phyloP scores from a whole-genome alignment of 2,329 filamentous ascomycete genomes.

The Pseudofabraea citricarpa region DNA sequence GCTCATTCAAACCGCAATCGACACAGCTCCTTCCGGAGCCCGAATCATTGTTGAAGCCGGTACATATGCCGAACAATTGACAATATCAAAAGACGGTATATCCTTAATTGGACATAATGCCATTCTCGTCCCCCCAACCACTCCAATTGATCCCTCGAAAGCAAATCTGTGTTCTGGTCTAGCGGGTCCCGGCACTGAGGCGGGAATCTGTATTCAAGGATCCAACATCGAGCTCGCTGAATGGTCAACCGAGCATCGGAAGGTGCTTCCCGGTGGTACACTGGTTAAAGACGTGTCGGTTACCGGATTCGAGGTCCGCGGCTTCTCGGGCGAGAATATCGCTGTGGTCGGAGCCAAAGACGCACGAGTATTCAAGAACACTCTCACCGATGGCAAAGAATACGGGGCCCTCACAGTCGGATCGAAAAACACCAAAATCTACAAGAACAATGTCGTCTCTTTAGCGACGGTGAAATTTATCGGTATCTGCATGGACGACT shows the following conservation, averaged over 20 bases:
- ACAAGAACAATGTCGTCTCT: slow-evolving; percentile 24
- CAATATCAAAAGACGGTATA: slow-evolving; percentile 30
- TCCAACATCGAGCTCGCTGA: slow-evolving; percentile 18
- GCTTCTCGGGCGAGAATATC: slow-evolving; percentile 31
- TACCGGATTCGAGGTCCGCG: slow-evolving; percentile 28
- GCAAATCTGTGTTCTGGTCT: slow-evolving; percentile 29
- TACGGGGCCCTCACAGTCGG: slow-evolving; percentile 34
- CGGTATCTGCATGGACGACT: slow-evolving; percentile 32
- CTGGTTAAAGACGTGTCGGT: slow-evolving; percentile 28
- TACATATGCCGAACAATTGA: slow-evolving; percentile 30
- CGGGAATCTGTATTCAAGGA: slow-evolving; percentile 33
- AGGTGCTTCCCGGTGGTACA: slow-evolving; percentile 21
- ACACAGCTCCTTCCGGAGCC: slow-evolving; percentile 24
- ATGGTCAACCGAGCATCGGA: slow-evolving; percentile 28
- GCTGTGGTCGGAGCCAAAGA: slow-evolving; percentile 30
- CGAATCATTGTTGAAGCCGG: slow-evolving; percentile 29
- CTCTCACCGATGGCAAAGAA: slow-evolving; percentile 19
- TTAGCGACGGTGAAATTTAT: slow-evolving; percentile 18
- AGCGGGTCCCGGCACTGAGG: slow-evolving; percentile 19
- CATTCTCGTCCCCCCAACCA: slow-evolving; percentile 11
- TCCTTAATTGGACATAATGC: slow-evolving; percentile 23
- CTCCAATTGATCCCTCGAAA: slow-evolving; percentile 21
- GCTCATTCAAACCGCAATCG: slow-evolving; percentile 28
- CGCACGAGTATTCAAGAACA: slow-evolving; percentile 23
- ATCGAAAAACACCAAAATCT: slow-evolving; percentile 25